Base-by-base conservation (phyloP, 2,329 filamentous ascomycete species). In the Trichophyton mentagrophytes region DNA sequence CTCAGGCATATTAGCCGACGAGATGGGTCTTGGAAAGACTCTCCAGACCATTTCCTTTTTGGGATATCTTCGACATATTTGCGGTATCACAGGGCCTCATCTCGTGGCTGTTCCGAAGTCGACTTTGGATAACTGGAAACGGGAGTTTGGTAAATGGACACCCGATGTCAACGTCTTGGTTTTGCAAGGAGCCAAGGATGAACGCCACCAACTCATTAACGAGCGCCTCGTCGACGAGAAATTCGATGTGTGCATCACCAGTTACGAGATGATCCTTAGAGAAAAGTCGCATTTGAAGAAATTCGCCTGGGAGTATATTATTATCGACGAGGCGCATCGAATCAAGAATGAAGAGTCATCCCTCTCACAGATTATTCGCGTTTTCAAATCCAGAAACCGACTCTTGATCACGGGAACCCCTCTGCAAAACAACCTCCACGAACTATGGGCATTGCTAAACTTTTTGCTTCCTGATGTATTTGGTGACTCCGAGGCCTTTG, bases 291-390 rank as follows among this genome's bases (percentile, higher is more conserved):
- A 96, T 67, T 75, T 99, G 66, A 96, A 93, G 77, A 97, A 97
- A 74, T 95, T 99, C 72, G 91, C 93, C 0, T 99, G 93, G 93
- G 92, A 99, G 73, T 99, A 99, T 75, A 99, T 99, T 74, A 96
- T 99, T 67, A 96, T 99, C 65, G 93, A 99, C 69, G 93, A 99
- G 76, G 86, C 93, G 1, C 93, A 99, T 74, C 90, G 93, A 63
- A 99, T 99, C 82, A 99, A 99, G 79, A 99, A 99, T 74, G 93
- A 99, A 72, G 90, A 97, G 73, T 99, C 93, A 0, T 96, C 93
- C 0, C 80, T 99, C 2, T 91, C 93, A 2, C 92, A 97, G 70
- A 95, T 97, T 66, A 96, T 99, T 65, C 89, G 93, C 66, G 79
- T 96, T 59, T 99, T 99, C 79, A 89, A 91, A 75, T 99, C 93